These are phyloP conservation scores for Erucastrum elatum DNA, from an alignment of 345 rosid genomes.

Conservation along the genomic window DNA sequence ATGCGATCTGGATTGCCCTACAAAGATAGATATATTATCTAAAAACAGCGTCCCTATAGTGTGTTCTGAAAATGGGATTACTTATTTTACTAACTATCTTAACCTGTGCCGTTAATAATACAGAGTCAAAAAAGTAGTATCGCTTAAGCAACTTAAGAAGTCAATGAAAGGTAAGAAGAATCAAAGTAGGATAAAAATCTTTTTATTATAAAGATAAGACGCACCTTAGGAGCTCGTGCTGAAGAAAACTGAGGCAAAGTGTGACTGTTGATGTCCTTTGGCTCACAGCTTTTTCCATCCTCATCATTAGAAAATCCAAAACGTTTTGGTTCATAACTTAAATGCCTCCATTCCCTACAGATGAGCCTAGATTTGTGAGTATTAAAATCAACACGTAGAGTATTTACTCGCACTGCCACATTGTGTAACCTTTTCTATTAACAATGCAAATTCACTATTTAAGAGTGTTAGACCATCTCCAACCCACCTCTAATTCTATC, in stretches of 20 bases:
- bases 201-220: too few relatives aligned
- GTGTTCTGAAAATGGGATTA: too few relatives aligned
- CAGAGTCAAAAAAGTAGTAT: neutral
- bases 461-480: neutral
- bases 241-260: conserved; percentile 84
- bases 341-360: conserved; percentile 67
- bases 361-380: neutral
- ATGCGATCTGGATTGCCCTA: too few relatives aligned
- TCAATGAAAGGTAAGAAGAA: neutral
- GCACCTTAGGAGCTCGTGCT: conserved; percentile 65
- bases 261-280: conserved; percentile 25
- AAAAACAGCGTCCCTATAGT: too few relatives aligned
- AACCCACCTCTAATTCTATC: too few relatives aligned
- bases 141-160: neutral
- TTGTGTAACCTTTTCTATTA: too few relatives aligned
- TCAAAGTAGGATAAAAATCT: neutral
- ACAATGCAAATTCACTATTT: too few relatives aligned
- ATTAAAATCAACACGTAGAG: neutral
- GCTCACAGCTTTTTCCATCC: conserved; percentile 22
- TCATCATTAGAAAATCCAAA: conserved; percentile 53
- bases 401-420: too few relatives aligned
- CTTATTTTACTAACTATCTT: too few relatives aligned
- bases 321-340: conserved; percentile 47
- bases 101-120: too few relatives aligned
- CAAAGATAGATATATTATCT: too few relatives aligned